Conservation (phyloP, 352 stramenopile species). For the Phytopythium aichiense region DNA sequence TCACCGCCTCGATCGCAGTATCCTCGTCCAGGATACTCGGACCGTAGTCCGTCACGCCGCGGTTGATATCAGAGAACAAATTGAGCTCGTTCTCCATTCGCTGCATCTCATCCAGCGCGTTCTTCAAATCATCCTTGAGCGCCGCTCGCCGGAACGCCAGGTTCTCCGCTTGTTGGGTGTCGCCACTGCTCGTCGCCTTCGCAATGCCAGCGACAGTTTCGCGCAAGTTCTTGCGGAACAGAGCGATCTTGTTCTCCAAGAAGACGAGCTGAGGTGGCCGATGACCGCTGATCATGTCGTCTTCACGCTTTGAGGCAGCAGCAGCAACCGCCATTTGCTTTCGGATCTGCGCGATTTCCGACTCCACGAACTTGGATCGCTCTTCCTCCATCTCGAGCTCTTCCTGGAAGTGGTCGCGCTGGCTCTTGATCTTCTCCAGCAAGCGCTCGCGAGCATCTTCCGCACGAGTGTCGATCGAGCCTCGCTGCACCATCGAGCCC, state of each 20-base stretch:
- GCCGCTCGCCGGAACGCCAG: slow-evolving; percentile 56
- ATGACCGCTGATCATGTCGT: slow-evolving; percentile 77
- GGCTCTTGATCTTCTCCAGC: slow-evolving; percentile 50
- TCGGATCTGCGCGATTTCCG: slow-evolving; percentile 62
- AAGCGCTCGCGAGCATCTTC: slow-evolving; percentile 57
- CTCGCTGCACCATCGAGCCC: slow-evolving; percentile 48
- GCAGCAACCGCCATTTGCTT: slow-evolving; percentile 62
- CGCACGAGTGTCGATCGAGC: slow-evolving; percentile 56
- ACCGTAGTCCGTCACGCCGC: slow-evolving; percentile 24
- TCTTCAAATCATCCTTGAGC: slow-evolving; percentile 67
- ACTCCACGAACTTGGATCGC: slow-evolving; percentile 44
- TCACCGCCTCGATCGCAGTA: slow-evolving; percentile 19
- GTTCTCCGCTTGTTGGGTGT: slow-evolving; percentile 54
- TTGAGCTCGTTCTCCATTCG: slow-evolving; percentile 64
- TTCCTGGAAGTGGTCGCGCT: slow-evolving; percentile 46
- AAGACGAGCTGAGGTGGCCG: slow-evolving; percentile 76
- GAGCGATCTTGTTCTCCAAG: slow-evolving; percentile 68
- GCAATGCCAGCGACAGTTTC: slow-evolving; percentile 60
- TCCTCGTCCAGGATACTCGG: slow-evolving; percentile 17
- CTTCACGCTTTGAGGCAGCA: slow-evolving; percentile 60
- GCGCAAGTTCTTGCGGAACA: slow-evolving; percentile 62
- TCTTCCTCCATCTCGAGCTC: slow-evolving; percentile 63
- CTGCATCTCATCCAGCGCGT: slow-evolving; percentile 65
- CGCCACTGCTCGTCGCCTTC: slow-evolving; percentile 43
- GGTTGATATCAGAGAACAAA: slow-evolving; percentile 30